Conservation (phyloP, 306 rosid species). For the Rubus parviflorus region DNA sequence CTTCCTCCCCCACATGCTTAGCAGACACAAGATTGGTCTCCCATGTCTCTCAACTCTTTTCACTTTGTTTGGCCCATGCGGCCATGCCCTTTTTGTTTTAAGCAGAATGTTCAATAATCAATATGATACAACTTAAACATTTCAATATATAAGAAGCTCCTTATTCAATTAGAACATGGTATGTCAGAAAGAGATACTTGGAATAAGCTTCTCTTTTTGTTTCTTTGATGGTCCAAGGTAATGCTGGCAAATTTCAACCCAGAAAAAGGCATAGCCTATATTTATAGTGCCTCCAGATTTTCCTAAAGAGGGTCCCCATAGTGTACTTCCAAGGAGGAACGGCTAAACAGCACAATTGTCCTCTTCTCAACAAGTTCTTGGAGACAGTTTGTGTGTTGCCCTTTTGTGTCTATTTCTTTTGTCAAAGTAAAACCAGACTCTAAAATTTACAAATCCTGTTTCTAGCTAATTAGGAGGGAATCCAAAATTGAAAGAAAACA, state of each 20-base stretch:
- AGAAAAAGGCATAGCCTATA: constrained; percentile 7
- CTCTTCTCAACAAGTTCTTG: too few species aligned
- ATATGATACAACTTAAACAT: constrained; percentile 1
- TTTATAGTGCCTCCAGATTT: background rate
- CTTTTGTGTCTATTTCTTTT: too few species aligned
- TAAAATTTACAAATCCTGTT: too few species aligned
- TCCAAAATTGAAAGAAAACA: too few species aligned
- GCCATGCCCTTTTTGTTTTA: constrained; percentile 23
- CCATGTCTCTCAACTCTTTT: constrained; percentile 26
- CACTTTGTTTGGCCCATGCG: constrained; percentile 17
- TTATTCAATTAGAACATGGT: background rate
- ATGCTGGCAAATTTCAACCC: constrained; percentile 15
- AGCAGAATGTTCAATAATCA: constrained; percentile 4
- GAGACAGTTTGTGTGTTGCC: too few species aligned
- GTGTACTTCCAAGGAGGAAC: too few species aligned
- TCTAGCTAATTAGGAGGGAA: too few species aligned
- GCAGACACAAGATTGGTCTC: constrained; percentile 44
- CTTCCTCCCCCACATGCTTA: constrained; percentile 45
- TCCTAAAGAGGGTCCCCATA: background rate
- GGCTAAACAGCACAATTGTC: too few species aligned
- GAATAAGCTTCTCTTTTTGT: constrained; percentile 15
- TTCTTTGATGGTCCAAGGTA: constrained; percentile 16
- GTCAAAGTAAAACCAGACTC: too few species aligned
- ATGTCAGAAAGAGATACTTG: background rate
- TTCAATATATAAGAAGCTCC: background rate